These are phyloP conservation scores for Ogataea nonfermentans DNA, from an alignment of 805 yeast species.

Conservation along the genomic window DNA sequence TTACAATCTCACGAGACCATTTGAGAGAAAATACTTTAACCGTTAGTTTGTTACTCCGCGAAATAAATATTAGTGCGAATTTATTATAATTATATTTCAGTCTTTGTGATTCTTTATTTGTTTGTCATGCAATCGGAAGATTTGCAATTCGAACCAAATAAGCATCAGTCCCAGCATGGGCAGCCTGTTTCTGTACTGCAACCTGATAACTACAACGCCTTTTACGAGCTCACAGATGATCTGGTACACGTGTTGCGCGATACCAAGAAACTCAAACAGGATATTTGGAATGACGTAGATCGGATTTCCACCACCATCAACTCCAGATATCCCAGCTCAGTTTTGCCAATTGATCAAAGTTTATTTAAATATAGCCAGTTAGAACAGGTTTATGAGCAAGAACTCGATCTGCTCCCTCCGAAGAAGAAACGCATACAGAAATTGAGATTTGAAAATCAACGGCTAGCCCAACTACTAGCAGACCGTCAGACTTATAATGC, in stretches of 20 bases:
- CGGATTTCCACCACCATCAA: slow-evolving; percentile 14
- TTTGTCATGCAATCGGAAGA: slow-evolving; percentile 2
- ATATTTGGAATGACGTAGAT: slow-evolving; percentile 29
- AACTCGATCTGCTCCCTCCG: not conserved
- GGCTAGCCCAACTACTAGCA: slow-evolving; percentile 12
- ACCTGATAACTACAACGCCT: slow-evolving; percentile 20
- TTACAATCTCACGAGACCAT: slow-evolving; percentile 54
- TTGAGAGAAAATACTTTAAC: slow-evolving; percentile 65
- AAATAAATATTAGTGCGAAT: slow-evolving; percentile 4
- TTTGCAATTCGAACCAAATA: not conserved
- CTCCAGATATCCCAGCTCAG: slow-evolving; percentile 2
- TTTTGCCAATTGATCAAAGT: slow-evolving; percentile 10
- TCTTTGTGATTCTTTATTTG: slow-evolving; percentile 2
- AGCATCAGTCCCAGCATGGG: slow-evolving; percentile 2
- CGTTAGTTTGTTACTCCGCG: slow-evolving; percentile 33
- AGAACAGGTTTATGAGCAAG: not conserved
- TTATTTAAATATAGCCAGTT: slow-evolving; percentile 12
- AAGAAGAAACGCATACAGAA: slow-evolving; percentile 5
- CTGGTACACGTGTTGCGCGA: slow-evolving; percentile 18
- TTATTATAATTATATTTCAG: not conserved
- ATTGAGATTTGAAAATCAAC: slow-evolving; percentile 18
- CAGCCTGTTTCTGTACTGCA: slow-evolving; percentile 15
- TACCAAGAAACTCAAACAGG: slow-evolving; percentile 24
- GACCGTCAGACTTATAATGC: slow-evolving; percentile 21
- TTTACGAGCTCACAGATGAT: slow-evolving; percentile 26